phyloP scores from a whole-genome alignment of 352 stramenopile species.

The Globisporangium orthogonon region DNA sequence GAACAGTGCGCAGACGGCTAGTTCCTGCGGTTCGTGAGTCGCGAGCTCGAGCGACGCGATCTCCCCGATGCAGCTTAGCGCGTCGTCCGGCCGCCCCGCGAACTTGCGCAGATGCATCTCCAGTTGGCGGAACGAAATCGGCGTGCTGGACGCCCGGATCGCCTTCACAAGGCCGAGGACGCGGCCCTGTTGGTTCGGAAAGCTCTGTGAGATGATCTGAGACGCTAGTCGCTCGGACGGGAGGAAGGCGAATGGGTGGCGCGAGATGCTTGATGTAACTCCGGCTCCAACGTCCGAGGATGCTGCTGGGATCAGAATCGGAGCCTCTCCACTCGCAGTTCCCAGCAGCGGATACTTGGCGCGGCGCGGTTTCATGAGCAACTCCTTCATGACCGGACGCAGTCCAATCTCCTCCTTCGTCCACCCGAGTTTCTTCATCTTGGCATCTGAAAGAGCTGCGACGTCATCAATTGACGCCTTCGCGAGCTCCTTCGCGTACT shows the following conservation, averaged over 20 bases:
- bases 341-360: constrained; percentile 29
- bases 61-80: constrained; percentile 41
- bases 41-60: constrained; percentile 42
- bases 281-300: neutral
- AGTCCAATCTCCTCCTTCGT: constrained; percentile 51
- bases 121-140: constrained; percentile 65
- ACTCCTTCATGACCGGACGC: constrained; percentile 21
- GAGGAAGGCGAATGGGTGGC: constrained; percentile 64
- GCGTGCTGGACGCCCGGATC: constrained; percentile 39
- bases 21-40: constrained; percentile 45
- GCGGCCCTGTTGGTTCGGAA: constrained; percentile 69
- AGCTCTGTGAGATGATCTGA: constrained; percentile 48
- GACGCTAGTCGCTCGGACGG: constrained; percentile 36
- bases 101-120: constrained; percentile 71
- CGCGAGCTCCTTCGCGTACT: constrained; percentile 29
- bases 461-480: constrained; percentile 28
- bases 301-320: neutral
- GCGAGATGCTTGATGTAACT: constrained; percentile 5
- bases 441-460: constrained; percentile 20
- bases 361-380: neutral
- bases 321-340: constrained; percentile 10
- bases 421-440: constrained; percentile 43
- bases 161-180: constrained; percentile 44
- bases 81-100: constrained; percentile 61
- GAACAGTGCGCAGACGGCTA: constrained; percentile 30